Conservation (phyloP, 768 basidiomycete species). For the Sporobolomyces phaffii region DNA sequence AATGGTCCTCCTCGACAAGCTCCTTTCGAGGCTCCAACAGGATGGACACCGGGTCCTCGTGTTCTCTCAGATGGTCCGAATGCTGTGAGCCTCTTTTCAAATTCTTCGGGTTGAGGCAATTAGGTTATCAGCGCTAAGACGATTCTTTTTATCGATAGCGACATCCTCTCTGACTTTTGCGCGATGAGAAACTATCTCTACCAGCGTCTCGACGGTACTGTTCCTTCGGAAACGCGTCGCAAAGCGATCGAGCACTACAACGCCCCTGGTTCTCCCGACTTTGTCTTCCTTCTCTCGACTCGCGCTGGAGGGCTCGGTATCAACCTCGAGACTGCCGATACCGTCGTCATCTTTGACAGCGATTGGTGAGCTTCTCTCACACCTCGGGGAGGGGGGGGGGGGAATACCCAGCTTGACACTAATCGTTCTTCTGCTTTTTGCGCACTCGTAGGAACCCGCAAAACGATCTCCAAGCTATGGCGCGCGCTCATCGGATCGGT, state of each 20-base stretch:
- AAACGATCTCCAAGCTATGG: conserved; percentile 98
- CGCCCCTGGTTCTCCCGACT: conserved; percentile 82
- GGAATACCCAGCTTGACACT: no score
- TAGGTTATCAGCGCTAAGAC: background rate
- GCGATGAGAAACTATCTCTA: conserved; percentile 77
- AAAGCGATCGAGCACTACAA: conserved; percentile 97
- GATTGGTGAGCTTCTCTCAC: conserved; percentile 49
- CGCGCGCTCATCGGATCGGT: conserved; percentile 95
- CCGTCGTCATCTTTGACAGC: conserved; percentile 97
- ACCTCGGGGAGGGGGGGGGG: no score
- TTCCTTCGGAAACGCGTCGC: conserved; percentile 85
- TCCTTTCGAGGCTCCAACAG: conserved; percentile 76
- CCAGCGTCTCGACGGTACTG: conserved; percentile 86
- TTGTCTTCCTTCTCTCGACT: conserved; percentile 92
- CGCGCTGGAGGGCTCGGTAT: conserved; percentile 96
- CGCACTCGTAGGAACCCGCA: conserved; percentile 47
- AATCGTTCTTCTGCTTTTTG: no score
- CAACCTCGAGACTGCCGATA: conserved; percentile 97
- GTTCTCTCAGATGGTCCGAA: conserved; percentile 96
- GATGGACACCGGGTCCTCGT: conserved; percentile 96
- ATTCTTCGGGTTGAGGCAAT: no score
- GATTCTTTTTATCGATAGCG: conserved; percentile 44
- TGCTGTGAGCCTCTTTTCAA: conserved; percentile 54
- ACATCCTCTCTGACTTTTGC: conserved; percentile 98
- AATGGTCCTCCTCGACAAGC: conserved; percentile 95